phyloP scores from a whole-genome alignment of 495 filamentous ascomycete genomes.

The Chaetomidium leptoderma region DNA sequence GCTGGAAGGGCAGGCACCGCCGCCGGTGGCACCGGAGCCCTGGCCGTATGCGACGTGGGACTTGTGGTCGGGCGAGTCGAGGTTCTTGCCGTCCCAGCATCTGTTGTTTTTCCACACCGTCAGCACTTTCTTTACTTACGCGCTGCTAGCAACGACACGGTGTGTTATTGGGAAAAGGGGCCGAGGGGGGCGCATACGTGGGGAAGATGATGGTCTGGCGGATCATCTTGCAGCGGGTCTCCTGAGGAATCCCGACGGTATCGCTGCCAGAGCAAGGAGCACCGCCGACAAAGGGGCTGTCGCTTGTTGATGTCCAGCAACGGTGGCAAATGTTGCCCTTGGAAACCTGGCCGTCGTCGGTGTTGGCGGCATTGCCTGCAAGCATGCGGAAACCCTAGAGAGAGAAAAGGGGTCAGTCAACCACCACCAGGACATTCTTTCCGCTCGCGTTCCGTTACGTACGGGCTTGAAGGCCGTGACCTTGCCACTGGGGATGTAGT shows the following conservation, averaged over 20 bases:
- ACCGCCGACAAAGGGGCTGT: slow-evolving; percentile 45
- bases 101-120: slow-evolving; percentile 24
- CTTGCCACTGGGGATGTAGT: slow-evolving; percentile 47
- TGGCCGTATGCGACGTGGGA: slow-evolving; percentile 58
- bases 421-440: too few relatives aligned
- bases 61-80: slow-evolving; percentile 61
- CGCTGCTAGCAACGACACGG: neutral
- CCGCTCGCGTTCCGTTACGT: too few relatives aligned
- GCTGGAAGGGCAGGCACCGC: slow-evolving; percentile 53
- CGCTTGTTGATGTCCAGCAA: slow-evolving; percentile 50
- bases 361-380: slow-evolving; percentile 48
- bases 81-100: slow-evolving; percentile 53
- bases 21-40: slow-evolving; percentile 46
- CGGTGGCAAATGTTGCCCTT: slow-evolving; percentile 54
- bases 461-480: slow-evolving; percentile 54
- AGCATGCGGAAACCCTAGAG: slow-evolving; percentile 55
- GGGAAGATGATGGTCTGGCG: slow-evolving; percentile 60
- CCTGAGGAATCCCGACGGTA: slow-evolving; percentile 53
- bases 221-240: slow-evolving; percentile 52
- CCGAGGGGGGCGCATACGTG: neutral
- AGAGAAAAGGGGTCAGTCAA: slow-evolving; percentile 39
- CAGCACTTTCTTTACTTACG: neutral
- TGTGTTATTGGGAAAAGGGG: neutral
- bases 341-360: slow-evolving; percentile 44
- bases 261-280: slow-evolving; percentile 47